A percentile compares a stretch with the other conserved stretches of the same genome.
Conservation (phyloP, 192 early-diverging fungal genomes). For the Podila clonocystis region DNA sequence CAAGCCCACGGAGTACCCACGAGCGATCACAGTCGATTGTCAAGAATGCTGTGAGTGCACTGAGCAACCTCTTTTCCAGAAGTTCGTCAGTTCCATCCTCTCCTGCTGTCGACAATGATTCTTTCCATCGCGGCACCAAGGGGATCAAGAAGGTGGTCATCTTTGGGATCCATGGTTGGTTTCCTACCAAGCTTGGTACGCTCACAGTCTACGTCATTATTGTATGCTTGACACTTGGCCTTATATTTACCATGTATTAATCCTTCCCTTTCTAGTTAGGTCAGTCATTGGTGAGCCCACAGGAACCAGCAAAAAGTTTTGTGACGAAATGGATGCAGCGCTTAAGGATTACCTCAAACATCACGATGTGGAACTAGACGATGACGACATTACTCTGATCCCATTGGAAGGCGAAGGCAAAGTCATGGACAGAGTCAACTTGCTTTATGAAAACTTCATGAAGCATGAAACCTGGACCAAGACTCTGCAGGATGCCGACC, state of each 20-base stretch:
- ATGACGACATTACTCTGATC: slow-evolving; percentile 72
- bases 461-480: slow-evolving; percentile 52
- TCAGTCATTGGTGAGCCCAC: slow-evolving; percentile 91
- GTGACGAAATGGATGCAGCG: slow-evolving; percentile 85
- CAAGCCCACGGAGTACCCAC: slow-evolving; percentile 1
- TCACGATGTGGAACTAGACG: slow-evolving; percentile 58
- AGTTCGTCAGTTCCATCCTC: neutral
- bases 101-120: slow-evolving; percentile 1
- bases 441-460: slow-evolving; percentile 76
- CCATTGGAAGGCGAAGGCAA: slow-evolving; percentile 93
- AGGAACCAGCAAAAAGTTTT: slow-evolving; percentile 89
- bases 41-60: slow-evolving; percentile 42
- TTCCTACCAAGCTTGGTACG: slow-evolving; percentile 62
- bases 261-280: slow-evolving; percentile 51
- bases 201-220: no score
- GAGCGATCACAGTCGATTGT: slow-evolving; percentile 28
- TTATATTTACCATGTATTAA: no score
- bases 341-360: slow-evolving; percentile 64
- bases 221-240: no score
- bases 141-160: slow-evolving; percentile 70
- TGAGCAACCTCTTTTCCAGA: slow-evolving; percentile 18
- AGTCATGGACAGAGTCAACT: slow-evolving; percentile 84
- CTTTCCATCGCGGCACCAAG: slow-evolving; percentile 19
- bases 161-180: slow-evolving; percentile 95
- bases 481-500: slow-evolving; percentile 68